Evolutionary conservation across 2,329 filamentous ascomycete species (phyloP).

Genomic region (Penicillium sclerotigenum): DNA sequence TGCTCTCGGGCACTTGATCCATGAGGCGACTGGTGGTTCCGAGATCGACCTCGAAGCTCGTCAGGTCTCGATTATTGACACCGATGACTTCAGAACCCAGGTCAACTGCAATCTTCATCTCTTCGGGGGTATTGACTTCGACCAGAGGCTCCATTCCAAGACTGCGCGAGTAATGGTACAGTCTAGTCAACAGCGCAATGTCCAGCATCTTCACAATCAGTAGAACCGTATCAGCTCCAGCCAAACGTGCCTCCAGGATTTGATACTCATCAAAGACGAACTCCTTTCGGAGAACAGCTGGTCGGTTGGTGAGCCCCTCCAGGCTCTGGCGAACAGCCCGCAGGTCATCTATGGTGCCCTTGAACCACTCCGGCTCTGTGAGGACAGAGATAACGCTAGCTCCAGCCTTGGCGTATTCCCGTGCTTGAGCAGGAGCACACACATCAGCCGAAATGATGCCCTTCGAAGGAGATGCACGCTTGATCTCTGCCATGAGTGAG

Average conservation of each 20-base stretch:
- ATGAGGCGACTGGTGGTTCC: conserved; percentile 86
- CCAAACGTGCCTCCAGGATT: conserved; percentile 87
- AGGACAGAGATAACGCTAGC: conserved; percentile 98
- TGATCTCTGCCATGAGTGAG: conserved; percentile 96
- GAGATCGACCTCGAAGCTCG: conserved; percentile 94
- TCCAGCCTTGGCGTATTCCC: conserved; percentile 86
- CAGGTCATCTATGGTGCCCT: conserved; percentile 92
- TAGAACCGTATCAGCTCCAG: conserved; percentile 89
- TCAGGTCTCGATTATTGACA: conserved; percentile 95
- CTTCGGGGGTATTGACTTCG: conserved; percentile 89
- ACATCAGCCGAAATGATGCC: conserved; percentile 86
- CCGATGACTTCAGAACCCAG: conserved; percentile 89
- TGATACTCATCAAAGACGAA: conserved; percentile 99
- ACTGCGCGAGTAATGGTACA: conserved; percentile 85
- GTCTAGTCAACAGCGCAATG: conserved; percentile 63
- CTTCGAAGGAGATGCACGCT: conserved; percentile 93
- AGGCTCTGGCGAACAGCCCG: conserved; percentile 81
- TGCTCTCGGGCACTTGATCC: conserved; percentile 77
- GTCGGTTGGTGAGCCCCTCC: conserved; percentile 87
- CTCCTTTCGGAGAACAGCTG: conserved; percentile 89
- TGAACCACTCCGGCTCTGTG: conserved; percentile 98
- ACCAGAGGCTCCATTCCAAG: conserved; percentile 97
- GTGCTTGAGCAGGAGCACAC: conserved; percentile 84
- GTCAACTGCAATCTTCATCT: conserved; percentile 84
- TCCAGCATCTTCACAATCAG: conserved; percentile 99